Evolutionary conservation across 2,329 filamentous ascomycete species (phyloP), one percentile per base, ranked within the genome.

Genomic region (Xylaria sp.): DNA sequence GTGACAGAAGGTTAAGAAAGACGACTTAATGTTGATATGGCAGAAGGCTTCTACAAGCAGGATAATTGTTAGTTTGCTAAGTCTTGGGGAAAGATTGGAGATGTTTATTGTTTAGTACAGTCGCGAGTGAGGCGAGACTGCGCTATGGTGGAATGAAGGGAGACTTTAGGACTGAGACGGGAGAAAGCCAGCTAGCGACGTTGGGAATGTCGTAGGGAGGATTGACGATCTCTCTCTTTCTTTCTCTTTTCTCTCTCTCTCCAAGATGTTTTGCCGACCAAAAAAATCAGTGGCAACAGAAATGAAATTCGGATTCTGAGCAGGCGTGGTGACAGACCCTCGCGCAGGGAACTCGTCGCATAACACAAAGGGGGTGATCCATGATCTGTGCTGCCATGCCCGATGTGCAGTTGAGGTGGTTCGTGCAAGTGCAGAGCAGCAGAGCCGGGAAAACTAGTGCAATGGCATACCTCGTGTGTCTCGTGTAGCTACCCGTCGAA

Each of bases 121-220:
- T 69, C 69, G 69, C 66, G 67, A 72, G 59, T 51, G 66, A 68
- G 58, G 71, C 51, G 71, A 69, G 62, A 69, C 53, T 56, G 69
- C 62, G 70, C 66, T 66, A 72, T 69, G 66, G 71, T 77, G 75
- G 76, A 78, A 78, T 78, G 75, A 76, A 78, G 75, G 75, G 76
- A 78, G 74, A 66, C 56, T 55, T 14, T 69, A 67, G 67, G 66
- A 72, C 69, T 71, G 69, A 67, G 66, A 72, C 64, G 68, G 69
- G 69, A 73, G 73, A 71, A 72, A 63, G 34, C 65, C 61, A 65
- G 54, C 67, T 68, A 75, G 74, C 19, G 47, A 70, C 68, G 61
- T 67, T 57, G 65, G 57, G 75, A 78, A 78, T 78, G 76, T 71
- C 72, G 68, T 61, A 55, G 17, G 71, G 67, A 65, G 42, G 53